Conservation (phyloP, 1,139 yeast genomes). For the Candida sp. region DNA sequence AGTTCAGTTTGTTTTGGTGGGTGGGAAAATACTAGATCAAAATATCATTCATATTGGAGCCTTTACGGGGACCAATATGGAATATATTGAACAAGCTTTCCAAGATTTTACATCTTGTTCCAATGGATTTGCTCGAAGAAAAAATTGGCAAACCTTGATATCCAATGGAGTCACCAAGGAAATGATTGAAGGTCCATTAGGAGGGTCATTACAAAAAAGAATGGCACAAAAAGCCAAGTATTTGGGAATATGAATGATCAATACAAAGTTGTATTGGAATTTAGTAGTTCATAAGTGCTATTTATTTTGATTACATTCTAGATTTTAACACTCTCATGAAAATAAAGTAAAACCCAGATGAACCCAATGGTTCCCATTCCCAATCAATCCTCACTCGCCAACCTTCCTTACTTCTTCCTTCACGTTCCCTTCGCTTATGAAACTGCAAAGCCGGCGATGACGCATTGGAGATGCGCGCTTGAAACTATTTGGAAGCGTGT, state of each 20-base stretch:
- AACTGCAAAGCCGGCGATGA: neutral
- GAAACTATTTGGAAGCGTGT: no score
- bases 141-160: constrained; percentile 66
- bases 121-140: constrained; percentile 74
- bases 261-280: no score
- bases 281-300: no score
- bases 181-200: constrained; percentile 39
- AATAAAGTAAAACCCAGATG: no score
- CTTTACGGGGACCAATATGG: constrained; percentile 70
- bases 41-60: constrained; percentile 88
- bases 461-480: neutral
- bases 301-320: no score
- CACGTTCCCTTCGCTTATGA: no score
- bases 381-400: no score
- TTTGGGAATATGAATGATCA: neutral
- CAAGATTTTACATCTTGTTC: constrained; percentile 62
- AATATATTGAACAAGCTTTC: constrained; percentile 64
- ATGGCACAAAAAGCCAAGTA: constrained; percentile 17
- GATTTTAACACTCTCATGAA: no score
- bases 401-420: no score
- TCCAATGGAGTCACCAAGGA: constrained; percentile 42
- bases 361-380: no score
- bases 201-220: constrained; percentile 32
- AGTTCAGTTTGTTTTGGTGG: constrained; percentile 64
- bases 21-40: constrained; percentile 78